A percentile compares a stretch with the other conserved stretches of the same genome.
These are phyloP conservation scores for Ophiostoma ulmi DNA, from an alignment of 2,329 filamentous ascomycete genomes.

Conservation along the genomic window DNA sequence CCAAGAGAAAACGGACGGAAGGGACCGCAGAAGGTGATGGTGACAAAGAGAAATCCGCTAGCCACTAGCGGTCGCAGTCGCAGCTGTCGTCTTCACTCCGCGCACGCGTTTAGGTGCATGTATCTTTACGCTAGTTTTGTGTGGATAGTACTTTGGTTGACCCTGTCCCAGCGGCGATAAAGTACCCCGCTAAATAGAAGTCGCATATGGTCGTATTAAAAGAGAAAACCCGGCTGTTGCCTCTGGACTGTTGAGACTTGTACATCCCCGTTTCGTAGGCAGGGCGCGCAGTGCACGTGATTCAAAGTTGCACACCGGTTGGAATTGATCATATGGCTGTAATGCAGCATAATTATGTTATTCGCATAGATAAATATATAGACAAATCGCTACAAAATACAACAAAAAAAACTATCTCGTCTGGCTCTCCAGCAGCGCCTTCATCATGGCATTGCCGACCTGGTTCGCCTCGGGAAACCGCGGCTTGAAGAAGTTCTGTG, in stretches of 20 bases:
- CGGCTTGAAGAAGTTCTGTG: slow-evolving; percentile 86
- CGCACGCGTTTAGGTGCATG: neutral
- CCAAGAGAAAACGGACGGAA: neutral
- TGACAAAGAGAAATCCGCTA: slow-evolving; percentile 11
- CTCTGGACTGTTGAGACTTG: slow-evolving; percentile 28
- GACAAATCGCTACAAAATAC: neutral
- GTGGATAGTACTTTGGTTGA: slow-evolving; percentile 3
- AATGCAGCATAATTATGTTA: no score
- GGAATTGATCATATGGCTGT: no score
- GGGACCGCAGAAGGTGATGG: neutral
- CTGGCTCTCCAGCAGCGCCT: slow-evolving; percentile 82
- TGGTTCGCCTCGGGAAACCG: slow-evolving; percentile 81
- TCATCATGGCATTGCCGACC: slow-evolving; percentile 95
- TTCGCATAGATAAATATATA: neutral
- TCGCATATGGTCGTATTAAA: neutral
- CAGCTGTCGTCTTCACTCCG: slow-evolving; percentile 1
- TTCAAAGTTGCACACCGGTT: neutral
- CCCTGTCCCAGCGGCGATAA: neutral
- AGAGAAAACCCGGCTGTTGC: neutral
- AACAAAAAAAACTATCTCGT: slow-evolving; percentile 27
- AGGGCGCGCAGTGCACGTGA: neutral
- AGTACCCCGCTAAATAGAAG: neutral
- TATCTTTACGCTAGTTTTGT: neutral
- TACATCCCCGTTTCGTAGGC: neutral
- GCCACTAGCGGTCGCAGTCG: slow-evolving; percentile 8